These are phyloP conservation scores for Fusarium verticillioides DNA, from an alignment of 2,329 filamentous ascomycete genomes.

Conservation along the genomic window DNA sequence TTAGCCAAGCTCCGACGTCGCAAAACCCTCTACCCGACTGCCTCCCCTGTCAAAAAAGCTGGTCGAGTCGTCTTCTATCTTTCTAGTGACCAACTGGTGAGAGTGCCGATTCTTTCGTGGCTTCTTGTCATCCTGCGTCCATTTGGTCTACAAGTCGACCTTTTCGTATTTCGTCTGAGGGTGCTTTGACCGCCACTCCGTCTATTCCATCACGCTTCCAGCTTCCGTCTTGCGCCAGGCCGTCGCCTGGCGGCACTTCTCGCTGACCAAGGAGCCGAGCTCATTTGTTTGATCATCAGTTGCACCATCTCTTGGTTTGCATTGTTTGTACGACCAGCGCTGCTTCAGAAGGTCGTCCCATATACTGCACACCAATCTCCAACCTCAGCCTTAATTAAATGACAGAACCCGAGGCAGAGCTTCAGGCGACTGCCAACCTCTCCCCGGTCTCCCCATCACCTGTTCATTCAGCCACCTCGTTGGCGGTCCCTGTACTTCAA, in stretches of 20 bases:
- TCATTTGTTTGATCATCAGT: slow-evolving; percentile 28
- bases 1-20: slow-evolving; percentile 44
- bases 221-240: slow-evolving; percentile 31
- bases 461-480: slow-evolving; percentile 58
- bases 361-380: slow-evolving; percentile 28
- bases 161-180: slow-evolving; percentile 18
- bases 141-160: slow-evolving; percentile 12
- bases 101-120: slow-evolving; percentile 14
- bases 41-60: slow-evolving; percentile 23
- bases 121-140: slow-evolving; percentile 8
- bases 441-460: slow-evolving; percentile 63
- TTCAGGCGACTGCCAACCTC: slow-evolving; percentile 64
- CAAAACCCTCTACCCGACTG: slow-evolving; percentile 30
- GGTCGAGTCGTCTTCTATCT: slow-evolving; percentile 2
- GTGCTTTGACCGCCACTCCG: slow-evolving; percentile 27
- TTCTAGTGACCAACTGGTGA: slow-evolving; percentile 20
- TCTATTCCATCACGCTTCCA: slow-evolving; percentile 22
- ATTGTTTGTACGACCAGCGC: slow-evolving; percentile 35
- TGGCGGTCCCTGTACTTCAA: slow-evolving; percentile 62
- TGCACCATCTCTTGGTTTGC: slow-evolving; percentile 31
- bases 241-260: slow-evolving; percentile 32
- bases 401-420: slow-evolving; percentile 56
- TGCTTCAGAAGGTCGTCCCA: slow-evolving; percentile 26
- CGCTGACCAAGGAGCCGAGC: slow-evolving; percentile 37
- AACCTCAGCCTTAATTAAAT: slow-evolving; percentile 50